Percentiles rank a stretch among this genome's conserved stretches.
Evolutionary conservation across 2,329 filamentous ascomycete genomes (phyloP).

Genomic region (Aspergillus uvarum): DNA sequence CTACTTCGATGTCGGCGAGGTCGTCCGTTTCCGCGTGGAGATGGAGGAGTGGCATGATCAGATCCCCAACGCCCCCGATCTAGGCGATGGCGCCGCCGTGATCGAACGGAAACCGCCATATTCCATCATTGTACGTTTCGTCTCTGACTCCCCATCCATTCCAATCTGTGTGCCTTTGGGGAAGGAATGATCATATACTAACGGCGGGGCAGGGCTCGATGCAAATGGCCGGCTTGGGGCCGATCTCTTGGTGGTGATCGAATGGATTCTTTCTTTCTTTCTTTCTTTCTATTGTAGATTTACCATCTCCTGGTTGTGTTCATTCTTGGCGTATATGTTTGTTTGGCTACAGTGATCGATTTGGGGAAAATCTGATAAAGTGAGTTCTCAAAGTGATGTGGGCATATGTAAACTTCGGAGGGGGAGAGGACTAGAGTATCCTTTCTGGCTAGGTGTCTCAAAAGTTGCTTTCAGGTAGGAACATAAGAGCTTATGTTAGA

Average conservation of each 20-base stretch:
- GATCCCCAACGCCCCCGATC: conserved; percentile 68
- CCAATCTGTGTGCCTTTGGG: no score
- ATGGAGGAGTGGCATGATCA: conserved; percentile 91
- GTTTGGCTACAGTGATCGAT: background rate
- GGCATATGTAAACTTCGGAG: no score
- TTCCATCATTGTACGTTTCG: conserved; percentile 42
- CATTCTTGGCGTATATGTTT: background rate
- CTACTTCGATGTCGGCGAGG: conserved; percentile 87
- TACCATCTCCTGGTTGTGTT: background rate
- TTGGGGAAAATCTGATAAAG: background rate
- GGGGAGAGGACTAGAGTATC: no score
- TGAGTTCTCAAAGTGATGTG: no score
- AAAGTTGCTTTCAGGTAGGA: no score
- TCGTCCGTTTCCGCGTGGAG: conserved; percentile 81
- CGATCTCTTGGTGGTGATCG: conserved; percentile 47
- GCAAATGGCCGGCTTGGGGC: conserved; percentile 47
- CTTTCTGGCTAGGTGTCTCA: no score
- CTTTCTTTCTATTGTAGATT: background rate
- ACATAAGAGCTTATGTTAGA: no score
- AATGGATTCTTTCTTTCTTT: background rate
- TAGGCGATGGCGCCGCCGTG: conserved; percentile 56
- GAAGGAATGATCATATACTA: conserved; percentile 2
- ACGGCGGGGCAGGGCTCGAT: conserved; percentile 42
- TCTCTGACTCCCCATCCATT: no score
- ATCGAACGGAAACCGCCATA: conserved; percentile 60